phyloP scores from a whole-genome alignment of 805 yeast genomes.

The Saturnispora sekii region DNA sequence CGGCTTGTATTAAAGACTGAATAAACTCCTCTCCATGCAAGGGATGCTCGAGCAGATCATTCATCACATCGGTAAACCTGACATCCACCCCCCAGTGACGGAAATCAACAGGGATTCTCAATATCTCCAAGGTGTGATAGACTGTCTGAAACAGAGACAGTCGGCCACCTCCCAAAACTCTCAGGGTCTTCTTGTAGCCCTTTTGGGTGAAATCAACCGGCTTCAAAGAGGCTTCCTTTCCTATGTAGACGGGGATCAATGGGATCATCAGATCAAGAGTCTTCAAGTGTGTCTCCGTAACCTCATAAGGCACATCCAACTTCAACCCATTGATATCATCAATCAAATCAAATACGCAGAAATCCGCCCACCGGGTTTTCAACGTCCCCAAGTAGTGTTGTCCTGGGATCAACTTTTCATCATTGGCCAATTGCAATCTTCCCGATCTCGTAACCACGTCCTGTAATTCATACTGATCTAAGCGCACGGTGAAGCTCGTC shows the following conservation, averaged over 20 bases:
- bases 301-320: slow-evolving; percentile 6
- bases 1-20: background rate
- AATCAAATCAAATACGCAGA: background rate
- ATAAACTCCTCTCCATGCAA: background rate
- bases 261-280: slow-evolving; percentile 7
- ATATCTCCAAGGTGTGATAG: slow-evolving; percentile 3
- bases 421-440: slow-evolving; percentile 10
- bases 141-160: slow-evolving; percentile 1
- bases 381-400: slow-evolving; percentile 4
- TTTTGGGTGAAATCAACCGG: background rate
- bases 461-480: slow-evolving; percentile 18
- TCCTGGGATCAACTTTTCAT: slow-evolving; percentile 1
- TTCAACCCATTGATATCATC: background rate
- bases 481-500: slow-evolving; percentile 20
- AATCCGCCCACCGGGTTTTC: background rate
- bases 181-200: background rate
- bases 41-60: background rate
- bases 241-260: slow-evolving; percentile 14
- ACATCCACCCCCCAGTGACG: slow-evolving; percentile 1
- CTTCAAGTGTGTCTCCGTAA: background rate
- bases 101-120: background rate
- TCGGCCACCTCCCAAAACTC: background rate
- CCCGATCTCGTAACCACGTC: slow-evolving; percentile 21
- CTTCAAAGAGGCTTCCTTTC: slow-evolving; percentile 2
- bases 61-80: background rate